Conservation (phyloP, 108 stramenopile species). For the Thalassiosira profunda region DNA sequence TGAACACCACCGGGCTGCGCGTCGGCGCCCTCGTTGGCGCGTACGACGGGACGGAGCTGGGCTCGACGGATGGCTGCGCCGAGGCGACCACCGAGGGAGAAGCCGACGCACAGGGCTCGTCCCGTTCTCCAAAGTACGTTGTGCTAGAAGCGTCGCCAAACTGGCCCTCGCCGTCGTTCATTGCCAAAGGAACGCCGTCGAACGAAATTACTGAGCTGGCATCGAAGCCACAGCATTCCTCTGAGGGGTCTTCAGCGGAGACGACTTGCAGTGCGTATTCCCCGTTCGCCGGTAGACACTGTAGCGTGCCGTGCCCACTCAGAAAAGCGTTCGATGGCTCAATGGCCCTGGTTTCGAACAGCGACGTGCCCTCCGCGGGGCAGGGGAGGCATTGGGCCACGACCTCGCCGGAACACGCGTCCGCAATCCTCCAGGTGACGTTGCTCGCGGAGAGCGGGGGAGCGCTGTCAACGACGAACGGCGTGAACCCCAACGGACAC, state of each 20-base stretch:
- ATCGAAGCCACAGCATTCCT: conserved; percentile 33
- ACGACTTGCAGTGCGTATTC: conserved; percentile 32
- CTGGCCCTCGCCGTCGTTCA: too few species aligned
- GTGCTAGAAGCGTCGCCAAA: too few species aligned
- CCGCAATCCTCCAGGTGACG: conserved; percentile 24
- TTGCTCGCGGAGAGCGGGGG: too few species aligned
- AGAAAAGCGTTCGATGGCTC: neutral
- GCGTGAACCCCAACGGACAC: too few species aligned
- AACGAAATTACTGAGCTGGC: too few species aligned
- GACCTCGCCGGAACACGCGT: conserved; percentile 29
- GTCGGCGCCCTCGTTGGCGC: conserved; percentile 2
- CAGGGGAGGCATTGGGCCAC: conserved; percentile 32
- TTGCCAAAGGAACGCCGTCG: too few species aligned
- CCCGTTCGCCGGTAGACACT: conserved; percentile 6
- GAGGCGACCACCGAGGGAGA: neutral
- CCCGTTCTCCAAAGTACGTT: too few species aligned
- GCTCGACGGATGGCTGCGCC: neutral
- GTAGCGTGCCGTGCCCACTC: neutral
- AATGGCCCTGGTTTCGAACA: neutral
- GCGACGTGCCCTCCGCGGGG: neutral
- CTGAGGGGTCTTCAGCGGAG: neutral
- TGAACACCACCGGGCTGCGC: neutral
- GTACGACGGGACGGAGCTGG: too few species aligned
- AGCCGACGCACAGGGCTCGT: too few species aligned
- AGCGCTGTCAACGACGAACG: too few species aligned